Percentiles rank a stretch among this genome's conserved stretches.
phyloP scores from a whole-genome alignment of 169 alveolate species.

The Cryptosporidium andersoni region DNA sequence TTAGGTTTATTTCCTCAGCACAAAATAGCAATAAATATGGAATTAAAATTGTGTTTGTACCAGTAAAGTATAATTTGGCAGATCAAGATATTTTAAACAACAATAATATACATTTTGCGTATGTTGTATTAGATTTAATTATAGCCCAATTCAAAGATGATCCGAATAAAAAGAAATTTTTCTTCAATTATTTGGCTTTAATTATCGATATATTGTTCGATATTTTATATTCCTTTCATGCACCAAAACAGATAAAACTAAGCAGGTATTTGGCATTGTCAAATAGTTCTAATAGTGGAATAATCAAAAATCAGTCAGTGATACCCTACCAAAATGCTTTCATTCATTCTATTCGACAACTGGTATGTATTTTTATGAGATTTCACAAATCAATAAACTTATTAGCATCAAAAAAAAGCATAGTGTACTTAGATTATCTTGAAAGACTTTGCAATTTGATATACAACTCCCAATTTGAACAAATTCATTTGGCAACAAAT shows the following conservation, averaged over 20 bases:
- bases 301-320: not conserved
- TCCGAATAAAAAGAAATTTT: not conserved
- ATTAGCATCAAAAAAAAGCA: slow-evolving; percentile 9
- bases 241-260: too few species aligned
- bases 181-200: not conserved
- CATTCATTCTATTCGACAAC: slow-evolving; percentile 37
- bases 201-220: too few species aligned
- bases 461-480: slow-evolving; percentile 32
- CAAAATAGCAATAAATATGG: slow-evolving; percentile 22
- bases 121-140: slow-evolving; percentile 30
- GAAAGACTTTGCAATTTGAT: not conserved
- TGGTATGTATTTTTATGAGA: slow-evolving; percentile 7
- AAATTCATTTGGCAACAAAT: slow-evolving; percentile 33
- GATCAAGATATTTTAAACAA: slow-evolving; percentile 14
- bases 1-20: slow-evolving; percentile 15
- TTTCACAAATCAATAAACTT: not conserved
- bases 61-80: slow-evolving; percentile 9
- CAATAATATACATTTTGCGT: slow-evolving; percentile 38
- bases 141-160: too few species aligned
- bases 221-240: too few species aligned
- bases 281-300: too few species aligned
- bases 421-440: slow-evolving; percentile 12
- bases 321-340: slow-evolving; percentile 10
- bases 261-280: too few species aligned
- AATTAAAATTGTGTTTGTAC: slow-evolving; percentile 23